A percentile compares a stretch with the other conserved stretches of the same genome.
These are phyloP conservation scores for Talaromyces marneffei DNA, from an alignment of 2,329 filamentous ascomycete species.

Conservation along the genomic window DNA sequence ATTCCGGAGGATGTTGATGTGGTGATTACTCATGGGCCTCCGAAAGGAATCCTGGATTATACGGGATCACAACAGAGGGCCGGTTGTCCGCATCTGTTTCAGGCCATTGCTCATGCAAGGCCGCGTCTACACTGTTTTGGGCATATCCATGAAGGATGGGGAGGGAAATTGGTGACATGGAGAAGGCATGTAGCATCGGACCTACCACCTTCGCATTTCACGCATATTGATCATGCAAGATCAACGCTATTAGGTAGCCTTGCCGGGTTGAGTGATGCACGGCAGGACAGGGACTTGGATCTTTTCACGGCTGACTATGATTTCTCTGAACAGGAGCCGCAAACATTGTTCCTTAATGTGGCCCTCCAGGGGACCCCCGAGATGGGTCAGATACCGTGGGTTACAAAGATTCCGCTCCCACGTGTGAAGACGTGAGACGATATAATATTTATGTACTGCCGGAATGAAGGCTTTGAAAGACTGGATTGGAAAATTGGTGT, in stretches of 20 bases:
- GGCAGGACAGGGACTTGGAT: conserved; percentile 28
- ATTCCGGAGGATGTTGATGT: conserved; percentile 38
- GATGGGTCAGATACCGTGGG: not conserved
- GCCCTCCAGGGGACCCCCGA: conserved; percentile 45
- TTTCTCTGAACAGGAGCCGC: conserved; percentile 34
- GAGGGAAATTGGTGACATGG: conserved; percentile 52
- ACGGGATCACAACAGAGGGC: conserved; percentile 26
- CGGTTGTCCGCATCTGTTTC: conserved; percentile 30
- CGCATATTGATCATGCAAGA: conserved; percentile 40
- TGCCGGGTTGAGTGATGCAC: conserved; percentile 23
- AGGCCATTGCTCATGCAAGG: conserved; percentile 25
- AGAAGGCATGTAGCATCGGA: conserved; percentile 23
- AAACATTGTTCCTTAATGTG: conserved; percentile 58
- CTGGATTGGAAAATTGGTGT: not conserved
- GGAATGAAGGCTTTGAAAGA: not conserved
- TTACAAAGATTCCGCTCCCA: not conserved
- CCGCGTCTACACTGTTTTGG: conserved; percentile 38
- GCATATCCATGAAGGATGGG: conserved; percentile 50
- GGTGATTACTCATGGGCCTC: conserved; percentile 53
- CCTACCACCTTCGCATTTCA: conserved; percentile 39
- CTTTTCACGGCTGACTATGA: conserved; percentile 38
- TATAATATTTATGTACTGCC: too few species aligned
- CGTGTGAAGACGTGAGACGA: not conserved
- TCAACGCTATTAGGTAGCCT: conserved; percentile 25
- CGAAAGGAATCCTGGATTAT: conserved; percentile 47